Base-by-base conservation (phyloP, 768 basidiomycete species). In the Saitozyma podzolica region DNA sequence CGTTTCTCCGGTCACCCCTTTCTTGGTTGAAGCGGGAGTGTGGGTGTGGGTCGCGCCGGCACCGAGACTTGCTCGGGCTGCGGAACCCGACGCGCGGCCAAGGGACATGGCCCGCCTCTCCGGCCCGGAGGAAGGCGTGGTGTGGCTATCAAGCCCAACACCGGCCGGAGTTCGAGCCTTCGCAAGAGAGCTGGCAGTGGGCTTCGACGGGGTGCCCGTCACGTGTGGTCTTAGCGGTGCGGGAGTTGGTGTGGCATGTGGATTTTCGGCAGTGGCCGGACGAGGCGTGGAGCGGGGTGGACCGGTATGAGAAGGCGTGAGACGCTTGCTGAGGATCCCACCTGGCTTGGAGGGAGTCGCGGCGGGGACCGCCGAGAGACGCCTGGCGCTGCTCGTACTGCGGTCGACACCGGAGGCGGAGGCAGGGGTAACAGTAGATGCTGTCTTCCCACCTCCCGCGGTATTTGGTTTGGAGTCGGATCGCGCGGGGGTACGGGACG, bases 191-290 rank as follows among this genome's bases (percentile, higher is more conserved):
- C 68, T 70, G 9, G 74, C 74, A 40, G 73, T 75, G 14, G 70
- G 73, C 55, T 72, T 72, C 1, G 62, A 66, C 0, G 74, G 74
- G 5, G 74, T 75, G 3, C 74, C 74, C 3, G 74, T 75, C n/a
- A 72, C 48, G 11, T 75, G 74, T 0, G 74, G 69, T 55, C 63
- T 61, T 11, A 75, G 65, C 8, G 73, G 70, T 7, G 61, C 56
- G 2, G 41, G 40, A 8, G 29, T 41, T 41, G 62, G 40, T n/a
- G 57, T 20, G 45, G 48, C 37, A n/a, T 6, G 58, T 62, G n/a
- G 57, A 43, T 29, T 29, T 29, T 29, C 29, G 29, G 29, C 29
- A 29, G 29, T 29, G 2, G 29, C 29, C 29, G 29, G 29, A 2
- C 29, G 29, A 29, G 29, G 29, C 29, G 29, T 29, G 16, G 58